Conservation (phyloP, 345 rosid species). For the Pistacia atlantica region DNA sequence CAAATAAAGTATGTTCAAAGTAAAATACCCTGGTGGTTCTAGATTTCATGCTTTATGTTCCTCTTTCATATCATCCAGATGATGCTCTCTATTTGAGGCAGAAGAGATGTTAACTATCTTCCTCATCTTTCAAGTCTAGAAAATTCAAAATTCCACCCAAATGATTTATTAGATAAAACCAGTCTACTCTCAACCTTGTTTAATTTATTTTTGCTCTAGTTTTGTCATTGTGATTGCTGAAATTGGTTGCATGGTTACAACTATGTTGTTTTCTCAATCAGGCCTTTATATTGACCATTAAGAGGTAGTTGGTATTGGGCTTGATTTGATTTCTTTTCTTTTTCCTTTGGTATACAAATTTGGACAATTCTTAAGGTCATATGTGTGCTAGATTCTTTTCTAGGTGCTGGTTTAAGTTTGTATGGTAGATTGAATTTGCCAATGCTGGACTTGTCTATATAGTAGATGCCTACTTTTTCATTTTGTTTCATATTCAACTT, state of each 20-base stretch:
- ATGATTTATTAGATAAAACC: no score
- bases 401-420: not conserved
- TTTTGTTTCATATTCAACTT: slow-evolving; percentile 1
- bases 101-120: no score
- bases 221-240: not conserved
- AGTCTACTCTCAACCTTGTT: no score
- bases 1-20: no score
- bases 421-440: not conserved
- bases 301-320: not conserved
- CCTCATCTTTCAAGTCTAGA: no score
- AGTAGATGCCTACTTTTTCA: not conserved
- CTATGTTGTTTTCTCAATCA: not conserved
- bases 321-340: not conserved
- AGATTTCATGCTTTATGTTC: no score
- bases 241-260: not conserved
- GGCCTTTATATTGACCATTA: not conserved
- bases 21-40: no score
- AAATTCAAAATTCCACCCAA: no score
- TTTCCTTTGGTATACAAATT: not conserved
- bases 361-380: not conserved
- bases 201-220: not conserved
- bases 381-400: not conserved
- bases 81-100: no score
- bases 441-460: not conserved
- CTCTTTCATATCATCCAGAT: no score